Evolutionary conservation across 2,329 filamentous ascomycete species (phyloP), one percentile per base, ranked within the genome.

Genomic region (Escovopsis weberi): DNA sequence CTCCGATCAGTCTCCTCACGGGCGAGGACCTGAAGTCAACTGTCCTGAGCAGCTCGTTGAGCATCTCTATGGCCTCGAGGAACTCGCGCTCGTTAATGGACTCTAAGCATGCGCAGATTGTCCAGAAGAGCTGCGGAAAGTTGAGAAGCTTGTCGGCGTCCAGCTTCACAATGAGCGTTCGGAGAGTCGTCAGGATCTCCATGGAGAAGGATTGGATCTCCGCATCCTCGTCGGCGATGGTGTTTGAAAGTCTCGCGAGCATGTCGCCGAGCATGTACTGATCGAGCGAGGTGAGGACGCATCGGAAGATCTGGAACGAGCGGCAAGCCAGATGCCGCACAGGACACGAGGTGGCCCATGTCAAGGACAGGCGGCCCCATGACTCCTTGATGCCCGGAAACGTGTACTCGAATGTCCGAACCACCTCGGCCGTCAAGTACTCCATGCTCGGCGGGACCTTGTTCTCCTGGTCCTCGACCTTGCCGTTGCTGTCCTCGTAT

Each of bases 61-160:
- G 72, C 84, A 98, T 95, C 41, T 84, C 81, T 11, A 95, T 68
- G 19, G 85, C 87, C 57, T 95, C 91, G 47, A 91, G 74, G 48
- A 94, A 98, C 55, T 98, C 91, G 19, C 82, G 76, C 61, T 98
- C 93, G 50, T 96, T 94, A 55, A 96, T 94, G 0, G 91, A 96
- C 55, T 96, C 88, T 18, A 98, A 67, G 57, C 91, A 98, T 10
- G 91, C 91, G 54, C 88, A 95, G 0, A 85, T 94, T 1, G 89
- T 94, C 93, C 93, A 98, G 62, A 98, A 96, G 1, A 98, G 68
- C 55, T 96, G 89, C 2, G 91, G 91, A 50, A 94, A 95, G n/a
- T 80, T 78, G 39, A 94, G 63, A 2, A 98, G 70, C 56, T 88
- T 82, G 33, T 82, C 75, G 0, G 82, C 72, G 18, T 88, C 80